These are phyloP conservation scores for Uncinocarpus reesii DNA, from an alignment of 2,329 filamentous ascomycete species.

Conservation along the genomic window DNA sequence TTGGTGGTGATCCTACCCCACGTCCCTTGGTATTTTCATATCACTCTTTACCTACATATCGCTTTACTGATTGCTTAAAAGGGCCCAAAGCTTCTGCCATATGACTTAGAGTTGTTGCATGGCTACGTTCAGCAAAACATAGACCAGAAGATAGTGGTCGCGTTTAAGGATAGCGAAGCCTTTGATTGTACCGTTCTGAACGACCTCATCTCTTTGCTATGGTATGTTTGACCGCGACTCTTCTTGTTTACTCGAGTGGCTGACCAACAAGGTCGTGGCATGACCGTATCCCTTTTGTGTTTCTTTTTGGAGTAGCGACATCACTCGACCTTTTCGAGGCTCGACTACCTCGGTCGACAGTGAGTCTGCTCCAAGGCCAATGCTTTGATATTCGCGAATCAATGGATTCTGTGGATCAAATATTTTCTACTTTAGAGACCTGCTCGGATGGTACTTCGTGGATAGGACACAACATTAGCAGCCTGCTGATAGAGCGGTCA, in stretches of 20 bases:
- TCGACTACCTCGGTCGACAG: slow-evolving; percentile 44
- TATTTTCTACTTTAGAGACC: slow-evolving; percentile 33
- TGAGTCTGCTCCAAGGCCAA: slow-evolving; percentile 44
- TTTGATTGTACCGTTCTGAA: slow-evolving; percentile 37
- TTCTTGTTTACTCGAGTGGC: slow-evolving; percentile 19
- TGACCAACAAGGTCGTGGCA: slow-evolving; percentile 42
- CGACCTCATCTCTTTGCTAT: slow-evolving; percentile 38
- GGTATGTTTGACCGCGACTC: slow-evolving; percentile 29
- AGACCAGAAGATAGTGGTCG: slow-evolving; percentile 34
- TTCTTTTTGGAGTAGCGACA: slow-evolving; percentile 53
- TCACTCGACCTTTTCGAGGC: slow-evolving; percentile 53
- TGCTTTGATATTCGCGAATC: slow-evolving; percentile 46
- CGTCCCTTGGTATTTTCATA: slow-evolving; percentile 28
- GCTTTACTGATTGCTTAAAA: slow-evolving; percentile 17
- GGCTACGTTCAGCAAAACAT: slow-evolving; percentile 33
- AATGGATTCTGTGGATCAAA: slow-evolving; percentile 37
- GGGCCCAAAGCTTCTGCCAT: slow-evolving; percentile 36
- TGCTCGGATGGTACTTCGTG: slow-evolving; percentile 34
- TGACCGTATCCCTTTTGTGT: slow-evolving; percentile 50
- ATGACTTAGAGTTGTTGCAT: slow-evolving; percentile 38
- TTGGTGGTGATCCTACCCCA: slow-evolving; percentile 31
- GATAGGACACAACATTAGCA: slow-evolving; percentile 45
- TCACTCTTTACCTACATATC: slow-evolving; percentile 6
- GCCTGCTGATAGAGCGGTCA: slow-evolving; percentile 45
- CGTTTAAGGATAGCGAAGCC: slow-evolving; percentile 39